phyloP scores from a whole-genome alignment of 768 basidiomycete genomes.

The Amanita polypyramis region DNA sequence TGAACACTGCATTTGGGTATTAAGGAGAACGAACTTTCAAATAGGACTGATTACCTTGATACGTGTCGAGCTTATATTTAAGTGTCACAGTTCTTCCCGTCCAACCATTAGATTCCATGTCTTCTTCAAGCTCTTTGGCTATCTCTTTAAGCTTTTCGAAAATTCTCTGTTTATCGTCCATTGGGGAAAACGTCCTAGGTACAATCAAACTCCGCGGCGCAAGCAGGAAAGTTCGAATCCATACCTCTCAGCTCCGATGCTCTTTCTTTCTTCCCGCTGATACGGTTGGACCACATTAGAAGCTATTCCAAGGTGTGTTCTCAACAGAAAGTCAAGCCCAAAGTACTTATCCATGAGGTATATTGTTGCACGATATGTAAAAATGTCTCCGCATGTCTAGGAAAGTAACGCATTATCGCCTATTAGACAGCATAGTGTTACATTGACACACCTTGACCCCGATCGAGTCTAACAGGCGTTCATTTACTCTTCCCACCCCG shows the following conservation, averaged over 20 bases:
- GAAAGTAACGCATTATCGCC: not conserved
- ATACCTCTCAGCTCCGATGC: slow-evolving; percentile 85
- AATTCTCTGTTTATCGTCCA: slow-evolving; percentile 56
- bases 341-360: slow-evolving; percentile 85
- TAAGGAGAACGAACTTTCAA: not conserved
- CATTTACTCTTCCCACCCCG: slow-evolving; percentile 85
- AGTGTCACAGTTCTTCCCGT: slow-evolving; percentile 82
- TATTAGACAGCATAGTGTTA: slow-evolving; percentile 1
- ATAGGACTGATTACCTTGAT: slow-evolving; percentile 43
- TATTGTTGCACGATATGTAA: slow-evolving; percentile 57
- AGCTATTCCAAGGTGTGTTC: slow-evolving; percentile 77
- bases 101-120: slow-evolving; percentile 75
- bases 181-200: slow-evolving; percentile 64
- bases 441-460: slow-evolving; percentile 59
- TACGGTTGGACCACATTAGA: slow-evolving; percentile 73
- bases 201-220: not conserved
- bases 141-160: slow-evolving; percentile 72
- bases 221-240: slow-evolving; percentile 1
- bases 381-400: slow-evolving; percentile 89
- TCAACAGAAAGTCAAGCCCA: slow-evolving; percentile 65
- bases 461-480: slow-evolving; percentile 76
- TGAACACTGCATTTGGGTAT: slow-evolving; percentile 41
- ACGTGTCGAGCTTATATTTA: slow-evolving; percentile 89
- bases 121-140: slow-evolving; percentile 69
- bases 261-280: slow-evolving; percentile 77